Evolutionary conservation across 371 early-diverging fungal genomes (phyloP), one percentile per base, ranked within the genome.

Genomic region (Rhizopus stolonifer): DNA sequence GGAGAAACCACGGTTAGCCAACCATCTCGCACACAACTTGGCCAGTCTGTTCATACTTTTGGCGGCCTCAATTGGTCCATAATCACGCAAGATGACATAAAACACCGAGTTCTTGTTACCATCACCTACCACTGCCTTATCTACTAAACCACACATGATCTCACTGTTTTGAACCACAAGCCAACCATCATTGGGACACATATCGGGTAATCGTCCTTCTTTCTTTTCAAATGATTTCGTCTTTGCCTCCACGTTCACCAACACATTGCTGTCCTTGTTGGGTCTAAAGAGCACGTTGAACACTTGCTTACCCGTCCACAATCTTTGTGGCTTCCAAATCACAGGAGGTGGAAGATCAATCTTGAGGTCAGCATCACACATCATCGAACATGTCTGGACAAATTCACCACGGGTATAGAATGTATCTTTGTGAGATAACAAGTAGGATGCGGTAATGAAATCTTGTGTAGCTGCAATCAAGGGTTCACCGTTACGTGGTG

Each of bases 401-500:
- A 99, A 94, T 74, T 93, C 89, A 29, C 91, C 72, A n/a, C 96
- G 90, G 73, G 90, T 90, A 78, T 95, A 98, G 70, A 99, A 98
- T 10, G 84, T 79, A 70, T 99, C 98, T 68, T 92, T 92, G 61
- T 87, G 80, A 6, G 99, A 93, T 39, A 99, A 70, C 45, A 99
- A 75, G 65, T 94, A 99, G 8, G 94, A 82, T 1, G 95, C 94
- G 3, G 99, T 99, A 60, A 99, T 95, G 80, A 99, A 99, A 87
- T 99, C 99, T 76, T 99, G 99, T 22, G 96, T 99, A 25, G 98
- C 96, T 17, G 98, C 99, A 79, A 99, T 94, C 38, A 99, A 73
- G 1, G 98, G 99, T 70, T 99, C 94, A 47, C 99, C 98, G 46
- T 61, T 61, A 68, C 98, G 87, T 8, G 99, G 98, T 0, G 99